Conservation (phyloP, 169 alveolate genomes). For the Plasmodium inui region DNA sequence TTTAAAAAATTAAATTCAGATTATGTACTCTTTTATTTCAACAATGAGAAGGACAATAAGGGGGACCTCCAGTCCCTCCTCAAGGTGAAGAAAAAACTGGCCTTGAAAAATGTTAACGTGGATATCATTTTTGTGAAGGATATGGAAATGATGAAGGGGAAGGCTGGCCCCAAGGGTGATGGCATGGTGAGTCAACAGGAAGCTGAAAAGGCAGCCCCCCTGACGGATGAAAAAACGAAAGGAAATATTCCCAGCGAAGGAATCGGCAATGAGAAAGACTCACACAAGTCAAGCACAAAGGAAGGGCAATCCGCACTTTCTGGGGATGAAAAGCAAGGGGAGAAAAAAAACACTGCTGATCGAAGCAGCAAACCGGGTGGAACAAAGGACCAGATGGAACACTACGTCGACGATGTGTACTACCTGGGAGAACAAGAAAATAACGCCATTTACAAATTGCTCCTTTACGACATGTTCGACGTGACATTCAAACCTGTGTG, state of each 20-base stretch:
- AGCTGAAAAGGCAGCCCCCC: not conserved
- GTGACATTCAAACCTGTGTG: slow-evolving; percentile 63
- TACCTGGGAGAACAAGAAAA: slow-evolving; percentile 58
- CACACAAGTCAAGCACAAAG: not conserved
- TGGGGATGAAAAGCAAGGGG: not conserved
- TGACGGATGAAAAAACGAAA: not conserved
- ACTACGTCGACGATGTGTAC: slow-evolving; percentile 47
- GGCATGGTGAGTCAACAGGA: not conserved
- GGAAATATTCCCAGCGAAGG: not conserved
- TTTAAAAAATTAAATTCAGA: slow-evolving; percentile 61
- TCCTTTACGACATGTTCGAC: slow-evolving; percentile 55
- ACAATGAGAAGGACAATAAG: slow-evolving; percentile 52
- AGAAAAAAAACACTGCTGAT: not conserved
- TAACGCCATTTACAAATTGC: slow-evolving; percentile 36
- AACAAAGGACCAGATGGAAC: not conserved
- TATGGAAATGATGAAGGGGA: slow-evolving; percentile 16
- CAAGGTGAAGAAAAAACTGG: slow-evolving; percentile 31
- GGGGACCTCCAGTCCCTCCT: slow-evolving; percentile 40
- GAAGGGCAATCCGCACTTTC: not conserved
- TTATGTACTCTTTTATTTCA: slow-evolving; percentile 44
- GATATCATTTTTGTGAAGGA: slow-evolving; percentile 58
- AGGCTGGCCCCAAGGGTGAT: not conserved
- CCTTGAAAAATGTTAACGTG: slow-evolving; percentile 27
- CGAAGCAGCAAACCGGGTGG: not conserved
- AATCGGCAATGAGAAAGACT: not conserved